phyloP scores from a whole-genome alignment of 163 green algal species.

The Chlamydomonas reinhardtii region DNA sequence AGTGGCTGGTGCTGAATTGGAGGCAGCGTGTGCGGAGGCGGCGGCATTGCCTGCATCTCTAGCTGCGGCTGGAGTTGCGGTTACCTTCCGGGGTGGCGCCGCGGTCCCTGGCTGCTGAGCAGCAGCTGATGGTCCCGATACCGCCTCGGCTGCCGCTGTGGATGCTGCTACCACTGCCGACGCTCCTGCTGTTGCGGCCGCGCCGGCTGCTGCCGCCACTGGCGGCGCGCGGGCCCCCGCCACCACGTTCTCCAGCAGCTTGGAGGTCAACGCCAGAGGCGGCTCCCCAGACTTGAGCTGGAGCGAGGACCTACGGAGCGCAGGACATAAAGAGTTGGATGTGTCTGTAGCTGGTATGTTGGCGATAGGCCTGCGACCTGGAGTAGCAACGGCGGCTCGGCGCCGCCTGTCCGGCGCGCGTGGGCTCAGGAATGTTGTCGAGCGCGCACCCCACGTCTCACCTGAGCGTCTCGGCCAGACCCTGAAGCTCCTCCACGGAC shows the following conservation, averaged over 20 bases:
- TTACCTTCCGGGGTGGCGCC: not conserved
- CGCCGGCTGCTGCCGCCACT: not conserved
- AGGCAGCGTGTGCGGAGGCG: no score
- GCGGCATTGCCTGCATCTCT: no score
- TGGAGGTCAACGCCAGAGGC: conserved; percentile 45
- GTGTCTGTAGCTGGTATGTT: no score
- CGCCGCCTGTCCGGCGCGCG: no score
- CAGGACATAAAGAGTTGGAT: not conserved
- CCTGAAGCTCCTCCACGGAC: conserved; percentile 15
- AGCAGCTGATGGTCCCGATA: not conserved
- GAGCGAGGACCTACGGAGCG: conserved; percentile 27
- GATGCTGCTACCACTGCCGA: not conserved
- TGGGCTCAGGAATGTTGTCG: no score
- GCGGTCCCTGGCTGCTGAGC: not conserved
- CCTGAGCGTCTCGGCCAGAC: conserved; percentile 16
- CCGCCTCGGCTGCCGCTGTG: not conserved
- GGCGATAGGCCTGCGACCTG: no score
- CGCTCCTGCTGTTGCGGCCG: not conserved
- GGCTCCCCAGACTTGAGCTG: conserved; percentile 53
- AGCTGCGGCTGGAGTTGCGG: no score
- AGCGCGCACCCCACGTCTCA: not conserved
- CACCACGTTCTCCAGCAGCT: conserved; percentile 56
- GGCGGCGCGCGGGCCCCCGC: conserved; percentile 6
- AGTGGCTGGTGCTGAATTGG: no score
- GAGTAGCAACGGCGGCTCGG: no score